Evolutionary conservation across 371 early-diverging fungal species (phyloP).

Genomic region (Apophysomyces sp.): DNA sequence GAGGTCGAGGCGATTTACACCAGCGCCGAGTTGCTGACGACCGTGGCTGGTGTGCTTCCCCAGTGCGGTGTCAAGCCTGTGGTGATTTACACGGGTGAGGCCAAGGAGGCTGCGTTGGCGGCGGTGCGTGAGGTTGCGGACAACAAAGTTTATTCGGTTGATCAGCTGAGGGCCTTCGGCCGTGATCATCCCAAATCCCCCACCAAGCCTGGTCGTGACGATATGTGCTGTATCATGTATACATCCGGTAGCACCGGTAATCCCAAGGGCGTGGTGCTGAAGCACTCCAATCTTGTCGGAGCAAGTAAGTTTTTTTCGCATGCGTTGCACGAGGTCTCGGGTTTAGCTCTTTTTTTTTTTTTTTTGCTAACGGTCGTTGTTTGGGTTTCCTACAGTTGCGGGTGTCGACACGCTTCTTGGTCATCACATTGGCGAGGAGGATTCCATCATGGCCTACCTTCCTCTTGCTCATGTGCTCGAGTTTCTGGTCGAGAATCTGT

Average conservation of each 20-base stretch:
- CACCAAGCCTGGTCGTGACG: constrained; percentile 54
- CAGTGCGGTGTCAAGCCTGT: constrained; percentile 41
- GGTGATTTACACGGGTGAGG: constrained; percentile 49
- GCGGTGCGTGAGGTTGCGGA: constrained; percentile 14
- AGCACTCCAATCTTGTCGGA: constrained; percentile 61
- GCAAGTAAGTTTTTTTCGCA: constrained; percentile 27
- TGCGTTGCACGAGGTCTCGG: not conserved
- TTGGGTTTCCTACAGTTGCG: constrained; percentile 20
- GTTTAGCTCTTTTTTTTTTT: not conserved
- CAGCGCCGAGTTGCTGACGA: constrained; percentile 60
- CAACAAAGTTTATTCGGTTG: constrained; percentile 35
- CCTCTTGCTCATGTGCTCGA: constrained; percentile 85
- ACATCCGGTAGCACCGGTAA: constrained; percentile 76
- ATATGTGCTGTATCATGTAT: constrained; percentile 77
- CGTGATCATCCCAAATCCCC: constrained; percentile 43
- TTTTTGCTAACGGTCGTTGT: no score
- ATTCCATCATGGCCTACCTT: constrained; percentile 72
- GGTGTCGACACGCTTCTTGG: constrained; percentile 29
- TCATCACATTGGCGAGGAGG: constrained; percentile 23
- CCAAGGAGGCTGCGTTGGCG: constrained; percentile 23
- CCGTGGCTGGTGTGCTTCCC: constrained; percentile 36
- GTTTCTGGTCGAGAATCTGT: constrained; percentile 57
- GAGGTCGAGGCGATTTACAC: constrained; percentile 60
- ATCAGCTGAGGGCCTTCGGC: constrained; percentile 38
- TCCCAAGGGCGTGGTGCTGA: constrained; percentile 62